These are phyloP conservation scores for Colletotrichum aenigma DNA, from an alignment of 2,329 filamentous ascomycete species.

Conservation along the genomic window DNA sequence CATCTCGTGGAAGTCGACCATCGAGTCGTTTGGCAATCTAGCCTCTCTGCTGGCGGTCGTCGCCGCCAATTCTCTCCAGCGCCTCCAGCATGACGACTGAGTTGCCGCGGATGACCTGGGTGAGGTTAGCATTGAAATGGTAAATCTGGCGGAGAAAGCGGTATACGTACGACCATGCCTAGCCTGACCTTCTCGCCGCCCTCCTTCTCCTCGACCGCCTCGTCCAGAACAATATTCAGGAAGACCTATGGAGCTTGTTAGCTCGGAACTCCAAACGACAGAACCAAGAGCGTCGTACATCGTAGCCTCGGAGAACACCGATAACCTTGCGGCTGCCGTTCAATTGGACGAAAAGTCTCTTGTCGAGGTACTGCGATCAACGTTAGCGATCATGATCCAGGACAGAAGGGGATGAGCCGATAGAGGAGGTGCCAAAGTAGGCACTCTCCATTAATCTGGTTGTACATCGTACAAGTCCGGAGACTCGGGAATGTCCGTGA, in stretches of 20 bases:
- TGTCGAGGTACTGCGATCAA: constrained; percentile 86
- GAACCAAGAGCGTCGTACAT: constrained; percentile 65
- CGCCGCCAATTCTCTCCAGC: constrained; percentile 69
- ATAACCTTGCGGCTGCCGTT: constrained; percentile 98
- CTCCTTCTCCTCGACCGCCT: constrained; percentile 92
- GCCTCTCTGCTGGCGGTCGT: constrained; percentile 49
- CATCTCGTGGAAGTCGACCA: neutral
- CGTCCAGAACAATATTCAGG: constrained; percentile 96
- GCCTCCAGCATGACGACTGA: constrained; percentile 98
- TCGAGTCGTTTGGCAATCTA: neutral
- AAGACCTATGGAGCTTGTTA: constrained; percentile 74
- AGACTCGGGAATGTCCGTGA: constrained; percentile 14
- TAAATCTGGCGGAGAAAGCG: neutral
- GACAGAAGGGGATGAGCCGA: neutral
- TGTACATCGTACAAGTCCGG: constrained; percentile 14
- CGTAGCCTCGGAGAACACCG: constrained; percentile 91
- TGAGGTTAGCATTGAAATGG: constrained; percentile 27
- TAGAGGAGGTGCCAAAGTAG: neutral
- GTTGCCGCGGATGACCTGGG: constrained; percentile 91
- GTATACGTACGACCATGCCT: constrained; percentile 82
- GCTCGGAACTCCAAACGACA: neutral
- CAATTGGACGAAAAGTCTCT: constrained; percentile 95
- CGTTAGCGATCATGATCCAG: neutral
- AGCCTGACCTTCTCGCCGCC: constrained; percentile 88
- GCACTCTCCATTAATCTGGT: neutral